A percentile compares a stretch with the other conserved stretches of the same genome.
Conservation (phyloP, 139 green algal species). For the Coccomyxa sp. region DNA sequence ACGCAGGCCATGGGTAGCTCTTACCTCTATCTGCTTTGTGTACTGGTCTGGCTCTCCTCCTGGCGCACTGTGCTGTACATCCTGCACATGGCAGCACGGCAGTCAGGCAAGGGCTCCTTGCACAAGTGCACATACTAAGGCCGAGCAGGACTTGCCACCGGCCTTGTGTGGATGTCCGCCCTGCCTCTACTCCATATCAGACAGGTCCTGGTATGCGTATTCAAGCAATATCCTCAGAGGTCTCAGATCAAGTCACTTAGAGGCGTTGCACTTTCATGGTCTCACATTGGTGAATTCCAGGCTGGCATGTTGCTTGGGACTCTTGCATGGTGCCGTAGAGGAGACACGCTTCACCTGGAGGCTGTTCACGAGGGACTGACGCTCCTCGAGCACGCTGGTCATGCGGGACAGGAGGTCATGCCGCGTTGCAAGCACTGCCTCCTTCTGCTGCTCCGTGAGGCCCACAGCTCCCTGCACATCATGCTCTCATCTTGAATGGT, state of each 20-base stretch:
- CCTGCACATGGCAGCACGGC: too few relatives aligned
- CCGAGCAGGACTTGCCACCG: too few relatives aligned
- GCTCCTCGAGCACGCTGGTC: neutral
- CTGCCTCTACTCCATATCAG: too few relatives aligned
- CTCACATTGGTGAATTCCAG: neutral
- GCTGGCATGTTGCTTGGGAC: neutral
- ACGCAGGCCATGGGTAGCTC: too few relatives aligned
- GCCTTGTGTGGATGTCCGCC: too few relatives aligned
- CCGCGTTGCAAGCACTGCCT: neutral
- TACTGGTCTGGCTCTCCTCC: too few relatives aligned
- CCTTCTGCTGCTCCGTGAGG: neutral
- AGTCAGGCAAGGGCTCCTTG: too few relatives aligned
- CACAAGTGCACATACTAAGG: too few relatives aligned
- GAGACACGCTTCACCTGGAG: neutral
- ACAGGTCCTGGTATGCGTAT: too few relatives aligned
- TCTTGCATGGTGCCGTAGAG: neutral
- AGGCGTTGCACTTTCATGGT: neutral
- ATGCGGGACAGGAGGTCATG: neutral
- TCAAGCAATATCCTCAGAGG: too few relatives aligned
- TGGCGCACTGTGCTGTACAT: too few relatives aligned
- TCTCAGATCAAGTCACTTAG: neutral
- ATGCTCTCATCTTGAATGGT: neutral
- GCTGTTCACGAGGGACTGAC: neutral
- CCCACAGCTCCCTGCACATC: neutral
- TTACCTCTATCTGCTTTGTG: too few relatives aligned